Conservation (phyloP, 2,329 filamentous ascomycete genomes). For the Diplodia sapinea region DNA sequence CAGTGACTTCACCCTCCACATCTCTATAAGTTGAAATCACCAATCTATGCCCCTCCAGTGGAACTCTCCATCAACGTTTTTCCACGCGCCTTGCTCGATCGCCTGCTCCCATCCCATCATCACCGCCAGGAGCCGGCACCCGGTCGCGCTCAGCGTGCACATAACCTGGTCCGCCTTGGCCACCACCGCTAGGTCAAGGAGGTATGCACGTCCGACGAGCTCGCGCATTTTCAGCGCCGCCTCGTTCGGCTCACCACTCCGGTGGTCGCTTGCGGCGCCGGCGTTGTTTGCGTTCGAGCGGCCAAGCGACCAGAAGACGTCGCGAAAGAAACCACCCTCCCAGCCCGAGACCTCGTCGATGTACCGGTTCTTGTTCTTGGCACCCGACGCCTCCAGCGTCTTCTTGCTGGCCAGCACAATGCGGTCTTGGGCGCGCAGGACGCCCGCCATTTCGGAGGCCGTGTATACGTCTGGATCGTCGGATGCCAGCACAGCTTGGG, state of each 20-base stretch:
- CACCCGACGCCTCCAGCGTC: slow-evolving; percentile 49
- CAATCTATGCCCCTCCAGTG: slow-evolving; percentile 48
- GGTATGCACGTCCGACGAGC: slow-evolving; percentile 78
- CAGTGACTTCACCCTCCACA: background rate
- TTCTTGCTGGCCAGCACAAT: slow-evolving; percentile 75
- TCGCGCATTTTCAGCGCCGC: slow-evolving; percentile 70
- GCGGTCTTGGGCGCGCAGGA: slow-evolving; percentile 70
- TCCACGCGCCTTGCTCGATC: slow-evolving; percentile 36
- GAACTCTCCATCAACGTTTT: slow-evolving; percentile 42
- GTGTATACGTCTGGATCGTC: slow-evolving; percentile 80
- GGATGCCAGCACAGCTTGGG: slow-evolving; percentile 70
- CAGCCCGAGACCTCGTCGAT: slow-evolving; percentile 80
- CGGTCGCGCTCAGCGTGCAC: slow-evolving; percentile 72
- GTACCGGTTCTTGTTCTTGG: slow-evolving; percentile 61
- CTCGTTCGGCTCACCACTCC: slow-evolving; percentile 46
- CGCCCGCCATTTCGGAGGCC: slow-evolving; percentile 64
- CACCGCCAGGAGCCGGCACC: slow-evolving; percentile 76
- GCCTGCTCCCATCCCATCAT: slow-evolving; percentile 81
- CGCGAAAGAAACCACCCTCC: slow-evolving; percentile 85
- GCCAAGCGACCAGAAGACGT: slow-evolving; percentile 82
- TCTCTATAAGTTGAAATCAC: slow-evolving; percentile 34
- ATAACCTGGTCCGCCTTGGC: slow-evolving; percentile 72
- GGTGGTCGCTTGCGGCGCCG: slow-evolving; percentile 4
- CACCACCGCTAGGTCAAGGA: slow-evolving; percentile 79
- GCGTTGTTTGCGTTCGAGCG: slow-evolving; percentile 45